Conservation (phyloP, 768 basidiomycete genomes). For the Hygrophorus russula region DNA sequence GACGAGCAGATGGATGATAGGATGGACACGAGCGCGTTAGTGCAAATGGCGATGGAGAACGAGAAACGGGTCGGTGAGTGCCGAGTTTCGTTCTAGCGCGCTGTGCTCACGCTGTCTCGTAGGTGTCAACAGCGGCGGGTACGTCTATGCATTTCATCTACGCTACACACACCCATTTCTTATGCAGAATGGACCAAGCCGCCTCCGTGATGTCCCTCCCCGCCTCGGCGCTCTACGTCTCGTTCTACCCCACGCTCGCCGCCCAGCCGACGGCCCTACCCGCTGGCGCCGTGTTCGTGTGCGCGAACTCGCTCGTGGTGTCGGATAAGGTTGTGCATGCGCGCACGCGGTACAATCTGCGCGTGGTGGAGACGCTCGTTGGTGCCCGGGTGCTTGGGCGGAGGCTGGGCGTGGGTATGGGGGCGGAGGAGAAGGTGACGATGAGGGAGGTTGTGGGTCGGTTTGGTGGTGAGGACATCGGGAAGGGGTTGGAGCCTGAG, state of each 20-base stretch:
- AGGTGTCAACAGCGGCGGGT: constrained; percentile 76
- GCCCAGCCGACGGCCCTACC: constrained; percentile 59
- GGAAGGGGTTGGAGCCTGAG: constrained; percentile 29
- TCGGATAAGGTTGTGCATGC: constrained; percentile 73
- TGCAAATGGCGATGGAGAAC: constrained; percentile 72
- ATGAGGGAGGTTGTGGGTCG: constrained; percentile 57
- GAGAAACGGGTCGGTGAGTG: constrained; percentile 66
- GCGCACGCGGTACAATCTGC: constrained; percentile 75
- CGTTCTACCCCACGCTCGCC: constrained; percentile 66
- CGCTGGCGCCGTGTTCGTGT: constrained; percentile 49
- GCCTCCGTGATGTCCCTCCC: constrained; percentile 72
- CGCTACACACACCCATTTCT: constrained; percentile 7
- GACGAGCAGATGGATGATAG: constrained; percentile 5
- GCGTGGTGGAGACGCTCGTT: constrained; percentile 83
- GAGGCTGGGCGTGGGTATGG: constrained; percentile 32
- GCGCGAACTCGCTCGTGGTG: constrained; percentile 76
- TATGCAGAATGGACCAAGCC: constrained; percentile 76
- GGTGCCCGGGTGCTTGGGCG: constrained; percentile 66
- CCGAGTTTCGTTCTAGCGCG: not conserved
- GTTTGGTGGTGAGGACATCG: constrained; percentile 32
- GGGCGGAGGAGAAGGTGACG: constrained; percentile 43
- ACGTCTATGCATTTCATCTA: constrained; percentile 11
- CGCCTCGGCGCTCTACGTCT: constrained; percentile 64
- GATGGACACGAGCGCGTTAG: constrained; percentile 60
- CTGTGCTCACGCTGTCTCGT: not conserved